Evolutionary conservation across 306 rosid species (phyloP), one percentile per base, ranked within the genome.

Genomic region (Prunus mira): DNA sequence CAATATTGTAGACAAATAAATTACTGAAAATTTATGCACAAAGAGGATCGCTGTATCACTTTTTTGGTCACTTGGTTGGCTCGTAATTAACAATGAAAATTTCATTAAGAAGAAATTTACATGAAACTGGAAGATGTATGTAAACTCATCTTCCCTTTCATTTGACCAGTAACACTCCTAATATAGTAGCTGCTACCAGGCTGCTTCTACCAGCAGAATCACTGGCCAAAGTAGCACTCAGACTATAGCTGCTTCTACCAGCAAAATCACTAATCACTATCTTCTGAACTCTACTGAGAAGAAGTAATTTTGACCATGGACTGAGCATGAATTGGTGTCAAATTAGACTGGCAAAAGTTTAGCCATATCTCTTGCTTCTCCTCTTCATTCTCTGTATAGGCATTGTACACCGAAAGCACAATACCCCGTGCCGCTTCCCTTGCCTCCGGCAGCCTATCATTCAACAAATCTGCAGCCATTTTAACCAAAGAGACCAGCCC

Each of bases 401-500:
- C 91, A 45, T 80, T 85, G 75, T 80, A 89, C 60, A 85, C 56
- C 1, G 79, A 82, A 61, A 84, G 86, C 85, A 91, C 87, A 7
- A 86, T 86, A 41, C 93, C 84, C 80, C 98, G 54, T 2, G 97
- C 97, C 0, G 98, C 97, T 79, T 90, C 98, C 82, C 98, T 92
- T 41, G 98, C 97, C 79, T 90, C 98, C 0, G 97, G 98, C 70
- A 95, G 86, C 25, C 97, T 89, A 79, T 95, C 98, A 74, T 85
- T 95, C 86, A 95, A 64, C 76, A 88, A 81, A 77, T 88, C 91
- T 0, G 87, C 96, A 51, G 91, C 93, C 81, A 90, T 88, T 76
- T 90, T 87, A 51, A 90, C 82, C 86, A 95, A 61, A 72, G 80
- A 78, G 15, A 46, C 85, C 83, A 89, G 52, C 64, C 97, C 97